A percentile compares a stretch with the other conserved stretches of the same genome.
phyloP scores from a whole-genome alignment of 495 filamentous ascomycete genomes.

The Clohesyomyces aquaticus region DNA sequence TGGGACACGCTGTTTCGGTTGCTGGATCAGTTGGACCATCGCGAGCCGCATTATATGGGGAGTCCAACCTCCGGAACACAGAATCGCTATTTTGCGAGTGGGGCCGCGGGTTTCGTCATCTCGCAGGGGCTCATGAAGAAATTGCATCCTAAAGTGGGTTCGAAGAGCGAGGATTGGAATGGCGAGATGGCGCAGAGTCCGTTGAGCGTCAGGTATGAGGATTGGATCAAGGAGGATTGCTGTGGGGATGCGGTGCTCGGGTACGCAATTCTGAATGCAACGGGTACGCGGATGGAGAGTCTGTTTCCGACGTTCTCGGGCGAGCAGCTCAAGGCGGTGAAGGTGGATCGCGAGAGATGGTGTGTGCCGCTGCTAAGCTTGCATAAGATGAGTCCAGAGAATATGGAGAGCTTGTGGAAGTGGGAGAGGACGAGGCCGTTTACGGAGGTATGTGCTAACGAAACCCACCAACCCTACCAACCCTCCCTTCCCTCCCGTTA shows the following conservation, averaged over 20 bases:
- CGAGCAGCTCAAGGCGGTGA: conserved; percentile 21
- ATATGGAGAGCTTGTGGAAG: conserved; percentile 26
- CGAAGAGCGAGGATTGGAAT: neutral
- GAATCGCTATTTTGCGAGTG: conserved; percentile 23
- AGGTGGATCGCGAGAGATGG: conserved; percentile 20
- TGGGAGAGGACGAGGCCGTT: conserved; percentile 30
- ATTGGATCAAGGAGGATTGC: conserved; percentile 27
- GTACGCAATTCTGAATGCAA: conserved; percentile 26
- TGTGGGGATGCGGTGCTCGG: conserved; percentile 34
- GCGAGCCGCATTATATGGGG: conserved; percentile 27
- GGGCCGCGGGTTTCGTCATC: conserved; percentile 28
- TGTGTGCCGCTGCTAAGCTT: conserved; percentile 23
- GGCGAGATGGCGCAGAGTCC: neutral
- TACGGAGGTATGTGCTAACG: too few relatives aligned
- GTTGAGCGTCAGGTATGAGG: conserved; percentile 25
- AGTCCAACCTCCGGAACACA: conserved; percentile 9
- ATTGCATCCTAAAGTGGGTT: conserved; percentile 2
- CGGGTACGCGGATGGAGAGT: conserved; percentile 18
- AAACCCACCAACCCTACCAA: too few relatives aligned
- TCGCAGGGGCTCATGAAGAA: conserved; percentile 30
- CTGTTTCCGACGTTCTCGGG: conserved; percentile 29
- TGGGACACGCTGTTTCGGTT: conserved; percentile 37
- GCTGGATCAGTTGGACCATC: conserved; percentile 24
- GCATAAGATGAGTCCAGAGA: conserved; percentile 19
- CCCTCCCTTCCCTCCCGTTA: too few relatives aligned